Base-by-base conservation (phyloP, 305 asterid species). In the Fraxinus velutina region DNA sequence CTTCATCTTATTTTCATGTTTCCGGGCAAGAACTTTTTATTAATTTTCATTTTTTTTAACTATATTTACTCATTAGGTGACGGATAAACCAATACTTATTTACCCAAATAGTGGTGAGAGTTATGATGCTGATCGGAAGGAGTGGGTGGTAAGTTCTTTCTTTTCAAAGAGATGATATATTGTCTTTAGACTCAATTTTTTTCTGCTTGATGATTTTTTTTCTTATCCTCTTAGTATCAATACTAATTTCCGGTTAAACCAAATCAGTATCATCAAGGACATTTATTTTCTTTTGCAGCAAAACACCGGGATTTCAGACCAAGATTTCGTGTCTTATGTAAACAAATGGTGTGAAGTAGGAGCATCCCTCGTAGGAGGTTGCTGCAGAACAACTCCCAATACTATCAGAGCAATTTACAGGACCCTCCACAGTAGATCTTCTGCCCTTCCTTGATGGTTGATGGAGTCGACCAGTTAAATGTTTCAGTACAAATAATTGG, bases 31-130 rank as follows among this genome's bases (percentile, higher is more conserved):
- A 15, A 70, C 19, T 30, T 50, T 60, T 21, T 34, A 32, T 60
- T 73, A 19, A 36, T 77, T 24, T 52, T 55, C 62, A 29, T 83
- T 39, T 80, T 70, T 75, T 33, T 42, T 10, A 32, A 77, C 72
- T 36, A 76, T 80, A 57, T 71, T 82, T 75, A 52, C 73, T 64
- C 60, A 42, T 80, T 89, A 93, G 98, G 91, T 85, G 78, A 89
- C 97, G 9, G 50, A 84, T 73, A 94, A 93, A 83, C 98, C 98
- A 1, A 89, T 94, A 82, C 89, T 93, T 79, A 92, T 94, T 81
- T 94, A 94, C 81, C 98, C 98, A 42, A 94, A 94, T 78, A 94
- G 98, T 47, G 98, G 98, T 5, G 98, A 94, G 87, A 91, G 93
- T 83, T 94, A 92, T 77, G 97, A 94, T 85, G 90, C 89, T 77